Percentiles rank a stretch among this genome's conserved stretches.
Conservation (phyloP, 257 asterid species). For the Solanum dulcamara region DNA sequence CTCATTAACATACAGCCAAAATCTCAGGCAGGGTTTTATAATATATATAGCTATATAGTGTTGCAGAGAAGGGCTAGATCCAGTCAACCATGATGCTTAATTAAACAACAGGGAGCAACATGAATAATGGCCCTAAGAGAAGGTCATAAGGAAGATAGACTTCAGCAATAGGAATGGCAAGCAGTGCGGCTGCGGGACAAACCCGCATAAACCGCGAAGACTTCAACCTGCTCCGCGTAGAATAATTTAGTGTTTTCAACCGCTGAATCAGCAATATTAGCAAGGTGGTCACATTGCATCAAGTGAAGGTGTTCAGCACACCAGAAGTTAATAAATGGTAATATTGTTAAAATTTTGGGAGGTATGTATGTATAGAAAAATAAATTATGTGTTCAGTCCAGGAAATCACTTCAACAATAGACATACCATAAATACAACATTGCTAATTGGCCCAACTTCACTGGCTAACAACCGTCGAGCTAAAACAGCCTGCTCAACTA, state of each 20-base stretch:
- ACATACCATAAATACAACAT: constrained; percentile 91
- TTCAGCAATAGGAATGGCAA: too few relatives aligned
- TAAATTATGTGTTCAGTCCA: neutral
- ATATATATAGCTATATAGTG: neutral
- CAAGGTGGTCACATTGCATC: neutral
- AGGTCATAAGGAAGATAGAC: neutral
- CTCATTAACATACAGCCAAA: neutral
- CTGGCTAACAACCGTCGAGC: constrained; percentile 69
- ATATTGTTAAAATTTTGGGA: neutral
- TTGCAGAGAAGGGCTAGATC: neutral
- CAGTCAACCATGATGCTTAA: neutral
- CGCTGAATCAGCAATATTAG: too few relatives aligned
- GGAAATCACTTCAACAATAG: neutral
- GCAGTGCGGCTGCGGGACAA: too few relatives aligned
- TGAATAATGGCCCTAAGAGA: neutral
- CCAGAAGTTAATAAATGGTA: neutral
- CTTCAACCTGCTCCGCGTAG: too few relatives aligned
- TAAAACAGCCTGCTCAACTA: constrained; percentile 93
- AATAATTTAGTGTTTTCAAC: too few relatives aligned
- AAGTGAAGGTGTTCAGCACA: neutral
- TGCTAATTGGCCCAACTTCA: constrained; percentile 71
- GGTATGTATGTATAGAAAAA: neutral
- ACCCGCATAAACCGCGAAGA: too few relatives aligned
- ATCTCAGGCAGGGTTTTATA: neutral
- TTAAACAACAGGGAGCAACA: neutral